phyloP scores from a whole-genome alignment of 2,329 filamentous ascomycete species.

The Periglandula ipomoeae region DNA sequence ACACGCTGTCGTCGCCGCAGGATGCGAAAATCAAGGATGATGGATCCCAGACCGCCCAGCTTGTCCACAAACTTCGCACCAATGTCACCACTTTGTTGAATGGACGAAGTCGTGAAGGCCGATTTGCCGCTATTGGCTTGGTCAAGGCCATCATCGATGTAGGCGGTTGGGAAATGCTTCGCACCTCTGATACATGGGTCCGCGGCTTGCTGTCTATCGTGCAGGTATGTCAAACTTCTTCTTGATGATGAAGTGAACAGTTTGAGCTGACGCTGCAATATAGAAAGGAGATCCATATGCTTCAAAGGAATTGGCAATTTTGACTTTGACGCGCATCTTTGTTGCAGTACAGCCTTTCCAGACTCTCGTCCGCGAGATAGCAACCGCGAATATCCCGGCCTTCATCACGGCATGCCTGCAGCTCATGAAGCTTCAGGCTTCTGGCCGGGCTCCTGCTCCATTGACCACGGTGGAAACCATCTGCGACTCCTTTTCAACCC shows the following conservation, averaged over 20 bases:
- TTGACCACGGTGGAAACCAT: conserved; percentile 53
- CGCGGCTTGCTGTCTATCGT: conserved; percentile 65
- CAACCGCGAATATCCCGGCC: conserved; percentile 66
- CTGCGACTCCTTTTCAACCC: conserved; percentile 58
- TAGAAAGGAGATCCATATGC: conserved; percentile 69
- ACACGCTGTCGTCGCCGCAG: conserved; percentile 53
- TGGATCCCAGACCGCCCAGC: conserved; percentile 54
- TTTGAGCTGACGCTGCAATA: conserved; percentile 12
- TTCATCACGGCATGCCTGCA: conserved; percentile 68
- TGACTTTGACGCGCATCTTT: conserved; percentile 77
- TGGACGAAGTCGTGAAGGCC: conserved; percentile 63
- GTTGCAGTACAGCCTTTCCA: conserved; percentile 72
- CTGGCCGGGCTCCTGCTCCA: conserved; percentile 22
- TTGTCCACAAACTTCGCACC: conserved; percentile 75
- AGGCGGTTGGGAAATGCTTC: conserved; percentile 75
- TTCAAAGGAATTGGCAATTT: conserved; percentile 66
- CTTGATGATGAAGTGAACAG: background rate
- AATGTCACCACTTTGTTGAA: conserved; percentile 69
- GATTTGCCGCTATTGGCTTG: conserved; percentile 69
- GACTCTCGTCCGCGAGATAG: conserved; percentile 78
- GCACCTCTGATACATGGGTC: conserved; percentile 66
- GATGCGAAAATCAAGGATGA: conserved; percentile 53
- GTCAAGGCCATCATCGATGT: conserved; percentile 75
- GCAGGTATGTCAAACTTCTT: conserved; percentile 39
- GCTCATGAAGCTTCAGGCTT: conserved; percentile 41